Evolutionary conservation across 306 rosid species (phyloP), one percentile per base, ranked within the genome.

Genomic region (Vicia sativa): DNA sequence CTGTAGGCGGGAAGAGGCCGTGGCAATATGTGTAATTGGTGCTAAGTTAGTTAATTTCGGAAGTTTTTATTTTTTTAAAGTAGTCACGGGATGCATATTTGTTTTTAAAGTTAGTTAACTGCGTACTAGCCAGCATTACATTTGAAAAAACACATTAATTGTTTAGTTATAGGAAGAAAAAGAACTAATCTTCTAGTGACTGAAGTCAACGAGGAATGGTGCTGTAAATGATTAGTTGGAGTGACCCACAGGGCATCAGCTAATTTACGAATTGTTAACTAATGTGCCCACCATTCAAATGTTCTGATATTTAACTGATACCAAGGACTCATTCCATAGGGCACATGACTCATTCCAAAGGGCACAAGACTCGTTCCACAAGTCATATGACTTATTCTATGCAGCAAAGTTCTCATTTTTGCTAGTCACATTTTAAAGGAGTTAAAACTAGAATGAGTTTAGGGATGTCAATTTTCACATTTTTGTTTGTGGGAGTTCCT

Each of bases 1-100:
- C 96, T 62, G 59, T 92, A 26, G 93, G 96, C 50, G 67, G 75
- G 41, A 86, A 73, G 77, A 87, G 86, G 77, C 86, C 72, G 18
- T 87, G 91, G 91, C 87, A 84, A 78, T 48, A 2, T 37, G 5
- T 31, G 44, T 70, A 56, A 21, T 37, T 37, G 67, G 57, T 29
- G 49, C 57, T 43, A 63, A 73, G 52, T n/a, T 44, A 43, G 13
- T 48, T 67, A 43, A 35, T 68, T 29, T 39, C 39, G 13, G 1
- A 14, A 13, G 53, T 54, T 15, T 18, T 52, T 6, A 14, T 44
- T 42, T n/a, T 25, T 39, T 9, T 13, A 12, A 25, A 10, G 38
- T 12, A 14, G 53, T 54, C 15, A 9, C 4, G 43, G 13, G 11
- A 45, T 18, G 21, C 50, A 0, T 4, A 11, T n/a, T 39, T 43